Evolutionary conservation across 176 grass and related monocot genomes (phyloP).

Genomic region (Pontederia crassipes): DNA sequence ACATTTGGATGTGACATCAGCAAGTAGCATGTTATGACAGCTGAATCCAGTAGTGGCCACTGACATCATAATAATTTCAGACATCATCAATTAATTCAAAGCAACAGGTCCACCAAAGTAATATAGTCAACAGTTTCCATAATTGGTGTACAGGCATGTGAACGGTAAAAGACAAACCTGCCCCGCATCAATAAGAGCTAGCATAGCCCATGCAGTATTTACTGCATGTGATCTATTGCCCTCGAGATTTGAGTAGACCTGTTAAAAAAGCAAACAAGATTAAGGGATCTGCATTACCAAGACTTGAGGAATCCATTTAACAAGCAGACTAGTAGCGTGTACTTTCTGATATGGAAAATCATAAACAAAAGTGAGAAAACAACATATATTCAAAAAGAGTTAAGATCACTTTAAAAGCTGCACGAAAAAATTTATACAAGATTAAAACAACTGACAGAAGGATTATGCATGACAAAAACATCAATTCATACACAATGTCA

Average conservation of each 20-base stretch:
- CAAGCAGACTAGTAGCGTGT: neutral
- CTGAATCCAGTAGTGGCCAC: no score
- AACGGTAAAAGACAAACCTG: conserved; percentile 34
- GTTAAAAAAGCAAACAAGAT: conserved; percentile 20
- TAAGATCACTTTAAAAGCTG: no score
- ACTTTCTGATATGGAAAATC: neutral
- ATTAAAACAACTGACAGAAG: no score
- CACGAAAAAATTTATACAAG: no score
- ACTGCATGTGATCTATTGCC: conserved; percentile 64
- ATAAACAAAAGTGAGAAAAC: no score
- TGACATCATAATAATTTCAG: neutral
- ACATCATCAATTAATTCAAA: conserved; percentile 8
- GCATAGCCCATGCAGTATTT: conserved; percentile 83
- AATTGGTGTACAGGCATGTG: no score
- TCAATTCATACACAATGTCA: neutral
- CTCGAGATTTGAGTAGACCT: conserved; percentile 93
- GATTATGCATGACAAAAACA: neutral
- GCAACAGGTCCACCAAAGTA: conserved; percentile 1
- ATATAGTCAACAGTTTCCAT: neutral
- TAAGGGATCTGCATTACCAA: neutral
- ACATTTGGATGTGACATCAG: no score
- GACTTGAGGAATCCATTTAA: no score
- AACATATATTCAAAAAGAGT: no score
- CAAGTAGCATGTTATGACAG: no score
- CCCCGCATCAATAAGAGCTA: conserved; percentile 72